Base-by-base conservation (phyloP, 306 rosid species). In the Dalbergia cultrata region DNA sequence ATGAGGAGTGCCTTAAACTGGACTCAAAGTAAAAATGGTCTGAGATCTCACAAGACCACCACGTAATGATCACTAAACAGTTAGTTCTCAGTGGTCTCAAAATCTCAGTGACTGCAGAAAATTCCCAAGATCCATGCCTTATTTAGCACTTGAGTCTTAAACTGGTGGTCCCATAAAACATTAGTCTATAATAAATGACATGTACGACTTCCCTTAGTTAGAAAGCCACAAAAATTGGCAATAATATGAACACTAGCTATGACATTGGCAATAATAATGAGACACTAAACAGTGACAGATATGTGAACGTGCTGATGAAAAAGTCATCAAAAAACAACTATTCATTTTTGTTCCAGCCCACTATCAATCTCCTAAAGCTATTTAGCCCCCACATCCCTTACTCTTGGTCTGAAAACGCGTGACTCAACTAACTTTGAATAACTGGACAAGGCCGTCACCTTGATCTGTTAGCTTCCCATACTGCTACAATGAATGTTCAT, bases 371-470 rank as follows among this genome's bases (percentile, higher is more conserved):
- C 67, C 8, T 45, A 67, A 64, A 53, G 22, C 49, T 8, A n/a
- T 66, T 52, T 53, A 49, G 56, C 13, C 77, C 77, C 61, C 79
- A 81, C 69, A 65, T 5, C 67, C 41, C 39, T 61, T n/a, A n/a
- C n/a, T 80, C 37, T 56, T 63, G 31, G 21, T 47, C 61, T 17
- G 35, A 41, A 35, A 50, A 59, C 78, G 66, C 18, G 77, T 84
- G 87, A 84, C 70, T 84, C 78, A 31, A 74, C 84, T 60, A 79
- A 61, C 81, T 79, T 49, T 3, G 26, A 80, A 61, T 52, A 84
- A 80, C 75, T 79, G 10, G 21, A 74, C 19, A 67, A 57, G 43
- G 13, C 9, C 26, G 19, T 77, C 71, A 43, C 21, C 72, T 65
- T 56, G 53, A 76, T 76, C 63, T 9, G 35, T 44, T 57, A 10